Percentiles rank a stretch among this genome's conserved stretches.
These are phyloP conservation scores for Penicillium sp. DNA, from an alignment of 2,329 filamentous ascomycete genomes.

Conservation along the genomic window DNA sequence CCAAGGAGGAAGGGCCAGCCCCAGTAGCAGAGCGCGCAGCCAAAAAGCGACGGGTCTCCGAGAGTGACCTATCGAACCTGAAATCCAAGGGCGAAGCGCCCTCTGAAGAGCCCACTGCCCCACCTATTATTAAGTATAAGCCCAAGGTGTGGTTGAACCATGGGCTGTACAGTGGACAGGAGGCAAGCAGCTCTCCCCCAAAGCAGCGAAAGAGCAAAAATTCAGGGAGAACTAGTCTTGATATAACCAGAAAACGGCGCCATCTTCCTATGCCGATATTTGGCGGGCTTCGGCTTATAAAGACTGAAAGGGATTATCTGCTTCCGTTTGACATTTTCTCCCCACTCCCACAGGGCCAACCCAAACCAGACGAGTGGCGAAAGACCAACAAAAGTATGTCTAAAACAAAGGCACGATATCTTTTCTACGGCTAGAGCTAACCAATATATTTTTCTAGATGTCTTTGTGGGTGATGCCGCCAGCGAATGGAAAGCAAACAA, in stretches of 20 bases:
- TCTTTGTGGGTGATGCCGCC: conserved; percentile 82
- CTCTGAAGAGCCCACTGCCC: conserved; percentile 20
- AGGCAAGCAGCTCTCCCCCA: conserved; percentile 50
- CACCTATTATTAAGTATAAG: conserved; percentile 33
- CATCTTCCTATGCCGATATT: conserved; percentile 77
- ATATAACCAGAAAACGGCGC: conserved; percentile 35
- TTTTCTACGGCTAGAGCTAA: neutral
- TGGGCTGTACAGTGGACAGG: conserved; percentile 85
- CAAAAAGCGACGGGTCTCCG: conserved; percentile 47
- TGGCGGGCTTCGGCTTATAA: conserved; percentile 68
- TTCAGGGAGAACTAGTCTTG: conserved; percentile 32
- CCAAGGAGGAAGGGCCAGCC: conserved; percentile 25
- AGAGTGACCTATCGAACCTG: conserved; percentile 32
- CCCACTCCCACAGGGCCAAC: conserved; percentile 78
- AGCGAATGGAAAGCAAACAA: conserved; percentile 79
- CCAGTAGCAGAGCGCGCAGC: conserved; percentile 25
- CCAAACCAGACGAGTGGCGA: conserved; percentile 89
- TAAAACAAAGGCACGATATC: neutral
- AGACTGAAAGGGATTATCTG: conserved; percentile 77
- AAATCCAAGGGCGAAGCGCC: conserved; percentile 18
- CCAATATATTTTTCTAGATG: conserved; percentile 56
- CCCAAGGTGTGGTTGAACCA: conserved; percentile 77
- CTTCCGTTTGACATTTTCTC: conserved; percentile 89
- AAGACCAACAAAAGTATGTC: conserved; percentile 85
- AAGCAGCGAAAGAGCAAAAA: conserved; percentile 50